Evolutionary conservation across 495 filamentous ascomycete species (phyloP), one percentile per base, ranked within the genome.

Genomic region (Neurospora pannonica): DNA sequence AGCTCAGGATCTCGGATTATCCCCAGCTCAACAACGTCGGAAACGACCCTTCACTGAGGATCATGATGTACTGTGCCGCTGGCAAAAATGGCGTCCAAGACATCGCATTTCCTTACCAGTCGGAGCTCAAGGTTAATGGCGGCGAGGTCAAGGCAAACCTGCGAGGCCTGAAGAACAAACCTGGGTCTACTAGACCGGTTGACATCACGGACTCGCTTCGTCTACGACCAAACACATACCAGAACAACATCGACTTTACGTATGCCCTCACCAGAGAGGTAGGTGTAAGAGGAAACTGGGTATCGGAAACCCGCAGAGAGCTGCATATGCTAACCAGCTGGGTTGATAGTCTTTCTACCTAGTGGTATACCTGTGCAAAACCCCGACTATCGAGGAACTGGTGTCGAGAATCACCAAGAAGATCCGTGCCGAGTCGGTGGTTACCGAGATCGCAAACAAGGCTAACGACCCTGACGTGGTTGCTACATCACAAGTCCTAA

Each of bases 181-280:
- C 96, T 10, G 96, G 96, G 34, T 95, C 96, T 38, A 98, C 96
- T 38, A 89, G 92, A 71, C 96, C 96, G 8, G 94, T 92, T 21
- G 96, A 99, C 82, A 91, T 99, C 60, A 98, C 96, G 17, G 85
- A 85, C 74, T 87, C 89, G 74, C 83, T 97, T 28, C 92, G 93
- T 28, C 88, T 91, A 42, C 90, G 88, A 71, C 84, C 82, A 3
- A 73, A 88, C 17, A 86, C 86, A 39, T 97, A 95, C 78, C 81
- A 84, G 9, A 98, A 99, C 79, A 88, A 85, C 39, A 83, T 99
- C 72, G 87, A 90, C 11, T 88, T 99, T 80, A 98, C 94, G 38
- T 99, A 97, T 84, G 96, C 96, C 28, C 85, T 97, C 71, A 99
- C 96, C 2, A 86, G 88, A 75, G 97, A 97, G 90, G 94, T 91